Base-by-base conservation (phyloP, 1,284 basidiomycete species). In the Xerocomus amazonicus region DNA sequence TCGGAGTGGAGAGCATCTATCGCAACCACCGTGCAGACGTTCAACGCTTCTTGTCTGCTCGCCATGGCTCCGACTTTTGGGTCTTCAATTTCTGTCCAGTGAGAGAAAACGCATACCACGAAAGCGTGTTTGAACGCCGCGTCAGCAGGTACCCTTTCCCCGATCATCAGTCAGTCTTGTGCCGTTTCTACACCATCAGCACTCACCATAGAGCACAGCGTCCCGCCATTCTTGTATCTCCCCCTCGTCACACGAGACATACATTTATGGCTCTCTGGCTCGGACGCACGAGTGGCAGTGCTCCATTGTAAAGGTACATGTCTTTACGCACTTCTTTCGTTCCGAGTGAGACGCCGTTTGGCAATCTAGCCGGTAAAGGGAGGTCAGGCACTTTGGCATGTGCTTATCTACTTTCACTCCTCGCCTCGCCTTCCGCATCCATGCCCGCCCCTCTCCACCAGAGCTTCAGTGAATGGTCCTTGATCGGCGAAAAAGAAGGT, bases 91-190 rank as follows among this genome's bases (percentile, higher is more conserved):
- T 95, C 53, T 92, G 90, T 58, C 89, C 90, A 1, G 59, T 84
- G n/a, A 74, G 70, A 48, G 87, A 89, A 63, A 90, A 89, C 58
- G 77, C 79, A 9, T 90, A 90, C 60, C 76, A 79, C 6, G 67
- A 78, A 5, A 67, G 65, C 37, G 68, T 82, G 23, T 90, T 90
- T 56, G 76, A 77, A 9, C 82, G 82, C 8, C 73, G 87, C 29
- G 88, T 92, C 19, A 92, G 88, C 57, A 74, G 90, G 51, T 92
- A 87, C 61, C 92, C 92, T 1, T 94, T 92, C 59, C 92, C 92
- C 10, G 91, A 93, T 66, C 90, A 92, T 63, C 87, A 92, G 86
- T 88, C 57, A 65, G 85, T 73, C 43, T 27, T 27, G 29, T 5
- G 19, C 31, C 2, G 1, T 4, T 16, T 9, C 40, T 19, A 14